Evolutionary conservation across 2,329 filamentous ascomycete species (phyloP).

Genomic region (Alternaria novae-zelandiae): DNA sequence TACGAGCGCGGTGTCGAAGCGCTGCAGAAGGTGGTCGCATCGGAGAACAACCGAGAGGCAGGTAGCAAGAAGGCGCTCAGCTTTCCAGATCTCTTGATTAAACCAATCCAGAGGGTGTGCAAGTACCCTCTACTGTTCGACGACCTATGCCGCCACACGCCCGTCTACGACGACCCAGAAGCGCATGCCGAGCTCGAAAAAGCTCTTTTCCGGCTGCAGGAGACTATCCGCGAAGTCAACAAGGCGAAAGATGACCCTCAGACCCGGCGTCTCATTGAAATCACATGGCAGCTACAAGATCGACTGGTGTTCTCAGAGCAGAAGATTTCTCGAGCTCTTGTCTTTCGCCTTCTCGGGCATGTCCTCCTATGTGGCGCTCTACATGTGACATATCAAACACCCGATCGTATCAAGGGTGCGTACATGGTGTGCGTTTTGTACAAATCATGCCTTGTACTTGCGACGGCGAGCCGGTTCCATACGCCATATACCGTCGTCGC

Average conservation of each 20-base stretch:
- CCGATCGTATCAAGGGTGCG: constrained; percentile 70
- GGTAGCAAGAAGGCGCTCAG: constrained; percentile 77
- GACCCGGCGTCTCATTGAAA: constrained; percentile 74
- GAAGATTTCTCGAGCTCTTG: constrained; percentile 39
- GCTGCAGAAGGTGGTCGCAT: constrained; percentile 75
- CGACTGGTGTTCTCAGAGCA: constrained; percentile 76
- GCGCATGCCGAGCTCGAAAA: constrained; percentile 82
- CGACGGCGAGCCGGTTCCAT: constrained; percentile 68
- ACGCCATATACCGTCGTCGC: constrained; percentile 76
- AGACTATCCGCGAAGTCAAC: constrained; percentile 81
- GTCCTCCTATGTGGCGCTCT: constrained; percentile 82
- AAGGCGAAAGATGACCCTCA: constrained; percentile 78
- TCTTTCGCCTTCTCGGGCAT: constrained; percentile 82
- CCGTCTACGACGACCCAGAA: constrained; percentile 82
- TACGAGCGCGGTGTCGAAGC: constrained; percentile 88
- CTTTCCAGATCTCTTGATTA: constrained; percentile 86
- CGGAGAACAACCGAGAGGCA: constrained; percentile 68
- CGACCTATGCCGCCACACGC: constrained; percentile 82
- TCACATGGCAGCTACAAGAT: constrained; percentile 84
- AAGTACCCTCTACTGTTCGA: constrained; percentile 88
- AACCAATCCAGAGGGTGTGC: constrained; percentile 93
- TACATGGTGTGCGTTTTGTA: constrained; percentile 91
- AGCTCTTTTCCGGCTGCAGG: constrained; percentile 72
- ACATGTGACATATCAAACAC: constrained; percentile 80
- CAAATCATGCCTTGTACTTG: constrained; percentile 77